Evolutionary conservation across 2,329 filamentous ascomycete species (phyloP).

Genomic region (Arthrobotrys sinensis): DNA sequence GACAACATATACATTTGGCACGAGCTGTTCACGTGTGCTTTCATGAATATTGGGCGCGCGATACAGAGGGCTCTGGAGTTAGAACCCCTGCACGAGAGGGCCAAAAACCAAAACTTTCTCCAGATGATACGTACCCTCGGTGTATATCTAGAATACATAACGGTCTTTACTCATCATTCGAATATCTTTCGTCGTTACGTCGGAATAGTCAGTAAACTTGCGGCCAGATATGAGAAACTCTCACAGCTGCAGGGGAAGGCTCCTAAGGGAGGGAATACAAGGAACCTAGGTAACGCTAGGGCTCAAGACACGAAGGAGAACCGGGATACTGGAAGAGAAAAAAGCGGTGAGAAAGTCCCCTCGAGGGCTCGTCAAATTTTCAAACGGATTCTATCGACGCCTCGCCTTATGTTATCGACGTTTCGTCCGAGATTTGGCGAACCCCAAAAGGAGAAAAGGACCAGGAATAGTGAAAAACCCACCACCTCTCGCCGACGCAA

Average conservation of each 20-base stretch:
- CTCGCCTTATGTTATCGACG: no score
- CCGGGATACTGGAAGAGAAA: not conserved
- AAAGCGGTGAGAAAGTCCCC: no score
- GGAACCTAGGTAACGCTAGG: no score
- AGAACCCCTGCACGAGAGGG: not conserved
- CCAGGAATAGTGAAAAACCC: no score
- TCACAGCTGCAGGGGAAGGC: not conserved
- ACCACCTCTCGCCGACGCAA: no score
- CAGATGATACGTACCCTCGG: not conserved
- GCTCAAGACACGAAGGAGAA: not conserved
- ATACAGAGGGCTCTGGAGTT: not conserved
- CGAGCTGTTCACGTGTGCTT: not conserved
- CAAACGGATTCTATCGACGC: no score
- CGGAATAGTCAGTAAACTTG: not conserved
- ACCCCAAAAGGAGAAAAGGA: no score
- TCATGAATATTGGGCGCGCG: not conserved
- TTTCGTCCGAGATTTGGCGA: no score
- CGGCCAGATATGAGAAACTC: not conserved
- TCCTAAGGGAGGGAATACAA: not conserved
- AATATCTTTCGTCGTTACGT: not conserved
- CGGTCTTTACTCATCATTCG: not conserved
- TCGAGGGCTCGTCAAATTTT: no score
- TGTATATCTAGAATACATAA: not conserved
- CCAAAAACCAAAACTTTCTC: not conserved
- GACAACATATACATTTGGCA: constrained; percentile 5